Evolutionary conservation across 306 rosid species (phyloP).

Genomic region (Cicer chorassanicum): DNA sequence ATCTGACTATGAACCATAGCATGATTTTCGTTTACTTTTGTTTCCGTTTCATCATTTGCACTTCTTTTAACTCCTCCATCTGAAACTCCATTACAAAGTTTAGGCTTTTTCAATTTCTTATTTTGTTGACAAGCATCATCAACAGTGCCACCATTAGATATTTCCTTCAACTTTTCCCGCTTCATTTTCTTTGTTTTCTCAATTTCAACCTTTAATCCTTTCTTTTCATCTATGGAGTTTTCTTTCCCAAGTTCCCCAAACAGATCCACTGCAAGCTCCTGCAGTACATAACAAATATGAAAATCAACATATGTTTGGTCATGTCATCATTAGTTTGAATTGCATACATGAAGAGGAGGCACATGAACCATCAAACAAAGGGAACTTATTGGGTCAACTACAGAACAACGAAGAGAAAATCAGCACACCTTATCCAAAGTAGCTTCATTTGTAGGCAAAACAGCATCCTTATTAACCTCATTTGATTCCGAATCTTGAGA

Average conservation of each 20-base stretch:
- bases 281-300: slow-evolving; percentile 15
- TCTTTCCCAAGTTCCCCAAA: slow-evolving; percentile 54
- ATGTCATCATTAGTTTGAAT: slow-evolving; percentile 1
- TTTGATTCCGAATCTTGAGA: background rate
- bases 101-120: slow-evolving; percentile 45
- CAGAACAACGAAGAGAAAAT: background rate
- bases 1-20: slow-evolving; percentile 8
- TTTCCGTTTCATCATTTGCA: slow-evolving; percentile 15
- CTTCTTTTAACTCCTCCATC: background rate
- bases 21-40: slow-evolving; percentile 12
- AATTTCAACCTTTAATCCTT: background rate
- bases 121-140: slow-evolving; percentile 45
- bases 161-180: slow-evolving; percentile 61
- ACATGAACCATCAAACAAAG: slow-evolving; percentile 19
- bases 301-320: slow-evolving; percentile 1
- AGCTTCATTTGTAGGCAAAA: slow-evolving; percentile 43
- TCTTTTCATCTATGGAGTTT: slow-evolving; percentile 46
- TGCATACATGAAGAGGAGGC: slow-evolving; percentile 2
- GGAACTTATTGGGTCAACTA: background rate
- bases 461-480: background rate
- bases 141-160: slow-evolving; percentile 61
- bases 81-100: slow-evolving; percentile 26
- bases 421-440: slow-evolving; percentile 48
- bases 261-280: slow-evolving; percentile 41
- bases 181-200: slow-evolving; percentile 49